Evolutionary conservation across 2,329 filamentous ascomycete species (phyloP).

Genomic region (Salinomyces thailandicus): DNA sequence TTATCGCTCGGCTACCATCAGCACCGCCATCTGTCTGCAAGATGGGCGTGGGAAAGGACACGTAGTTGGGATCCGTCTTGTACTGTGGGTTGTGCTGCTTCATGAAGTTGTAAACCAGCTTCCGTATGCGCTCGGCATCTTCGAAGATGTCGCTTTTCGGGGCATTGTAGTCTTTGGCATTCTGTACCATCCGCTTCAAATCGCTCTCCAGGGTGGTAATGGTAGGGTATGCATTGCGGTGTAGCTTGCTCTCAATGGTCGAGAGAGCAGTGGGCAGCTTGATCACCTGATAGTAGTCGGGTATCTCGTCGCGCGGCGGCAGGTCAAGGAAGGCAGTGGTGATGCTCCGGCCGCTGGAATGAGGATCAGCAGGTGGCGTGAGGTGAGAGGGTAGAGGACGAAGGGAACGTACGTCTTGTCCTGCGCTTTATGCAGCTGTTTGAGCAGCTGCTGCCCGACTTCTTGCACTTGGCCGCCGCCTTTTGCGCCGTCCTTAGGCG

Average conservation of each 20-base stretch:
- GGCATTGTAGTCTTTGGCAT: conserved; percentile 75
- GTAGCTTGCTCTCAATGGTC: conserved; percentile 64
- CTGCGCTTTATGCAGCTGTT: conserved; percentile 62
- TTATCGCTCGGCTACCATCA: neutral
- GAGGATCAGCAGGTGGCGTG: neutral
- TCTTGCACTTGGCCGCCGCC: conserved; percentile 36
- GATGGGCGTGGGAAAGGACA: conserved; percentile 62
- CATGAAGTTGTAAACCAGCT: conserved; percentile 82
- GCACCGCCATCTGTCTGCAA: conserved; percentile 37
- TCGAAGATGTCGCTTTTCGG: conserved; percentile 63
- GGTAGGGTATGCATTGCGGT: conserved; percentile 55
- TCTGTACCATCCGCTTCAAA: conserved; percentile 77
- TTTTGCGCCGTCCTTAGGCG: conserved; percentile 1
- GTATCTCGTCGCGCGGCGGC: conserved; percentile 41
- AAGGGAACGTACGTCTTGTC: conserved; percentile 66
- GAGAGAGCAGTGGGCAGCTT: conserved; percentile 69
- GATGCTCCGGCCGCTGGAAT: conserved; percentile 55
- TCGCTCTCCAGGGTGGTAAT: conserved; percentile 72
- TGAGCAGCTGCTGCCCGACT: conserved; percentile 61
- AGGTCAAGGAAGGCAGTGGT: conserved; percentile 66
- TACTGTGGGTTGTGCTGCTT: conserved; percentile 78
- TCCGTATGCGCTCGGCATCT: conserved; percentile 77
- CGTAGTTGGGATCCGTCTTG: conserved; percentile 53
- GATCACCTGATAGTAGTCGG: conserved; percentile 68
- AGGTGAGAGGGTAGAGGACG: neutral